Conservation (phyloP, 192 early-diverging fungal species). For the Backusella psychrophila region DNA sequence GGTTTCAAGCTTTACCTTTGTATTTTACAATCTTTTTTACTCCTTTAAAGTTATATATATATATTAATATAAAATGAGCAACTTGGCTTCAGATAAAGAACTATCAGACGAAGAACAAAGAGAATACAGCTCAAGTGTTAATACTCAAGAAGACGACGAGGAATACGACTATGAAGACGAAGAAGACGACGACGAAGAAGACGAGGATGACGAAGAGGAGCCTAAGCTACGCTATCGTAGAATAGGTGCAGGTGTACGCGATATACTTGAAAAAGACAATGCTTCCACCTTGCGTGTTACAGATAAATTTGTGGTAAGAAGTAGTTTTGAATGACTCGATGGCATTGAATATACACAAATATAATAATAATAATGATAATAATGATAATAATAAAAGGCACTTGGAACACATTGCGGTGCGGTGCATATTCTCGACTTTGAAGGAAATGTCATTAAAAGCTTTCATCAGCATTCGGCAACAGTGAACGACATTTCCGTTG, state of each 20-base stretch:
- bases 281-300: constrained; percentile 79
- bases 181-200: constrained; percentile 42
- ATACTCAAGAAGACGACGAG: constrained; percentile 62
- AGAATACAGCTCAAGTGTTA: neutral
- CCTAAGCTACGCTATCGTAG: constrained; percentile 90
- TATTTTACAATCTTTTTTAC: neutral
- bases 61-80: neutral
- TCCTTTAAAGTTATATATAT: neutral
- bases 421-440: constrained; percentile 88
- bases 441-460: constrained; percentile 85
- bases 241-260: constrained; percentile 70
- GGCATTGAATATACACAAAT: neutral
- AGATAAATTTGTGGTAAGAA: constrained; percentile 77
- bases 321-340: neutral
- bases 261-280: constrained; percentile 83
- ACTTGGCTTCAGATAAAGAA: neutral
- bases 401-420: constrained; percentile 92
- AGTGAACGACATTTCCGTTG: constrained; percentile 87
- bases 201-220: constrained; percentile 82
- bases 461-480: constrained; percentile 83
- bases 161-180: constrained; percentile 36
- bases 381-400: constrained; percentile 37
- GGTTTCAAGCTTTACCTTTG: neutral
- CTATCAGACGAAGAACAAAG: constrained; percentile 2
- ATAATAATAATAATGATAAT: no score